A percentile compares a stretch with the other conserved stretches of the same genome.
These are phyloP conservation scores for Neurospora sp. DNA, from an alignment of 495 filamentous ascomycete species.

Conservation along the genomic window DNA sequence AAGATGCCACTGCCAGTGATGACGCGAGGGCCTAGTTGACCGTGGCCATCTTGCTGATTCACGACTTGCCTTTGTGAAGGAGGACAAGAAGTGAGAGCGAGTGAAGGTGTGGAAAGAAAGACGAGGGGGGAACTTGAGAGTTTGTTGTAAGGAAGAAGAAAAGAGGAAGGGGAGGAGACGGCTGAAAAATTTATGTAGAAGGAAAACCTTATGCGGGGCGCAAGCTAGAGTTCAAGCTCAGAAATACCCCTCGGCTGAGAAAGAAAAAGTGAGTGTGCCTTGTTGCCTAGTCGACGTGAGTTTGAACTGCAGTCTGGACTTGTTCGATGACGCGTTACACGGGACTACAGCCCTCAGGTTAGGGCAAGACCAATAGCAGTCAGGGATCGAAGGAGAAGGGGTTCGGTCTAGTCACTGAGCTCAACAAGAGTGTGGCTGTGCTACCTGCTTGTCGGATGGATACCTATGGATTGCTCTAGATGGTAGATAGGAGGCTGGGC, in stretches of 20 bases:
- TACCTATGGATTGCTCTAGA: background rate
- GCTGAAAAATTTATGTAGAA: background rate
- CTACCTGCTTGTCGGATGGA: background rate
- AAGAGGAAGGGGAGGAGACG: background rate
- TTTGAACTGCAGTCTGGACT: background rate
- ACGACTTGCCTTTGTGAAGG: background rate
- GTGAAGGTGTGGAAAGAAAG: background rate
- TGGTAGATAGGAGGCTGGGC: background rate
- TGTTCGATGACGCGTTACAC: background rate
- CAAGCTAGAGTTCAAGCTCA: background rate
- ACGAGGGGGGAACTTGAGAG: background rate
- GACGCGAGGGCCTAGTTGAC: too few species aligned
- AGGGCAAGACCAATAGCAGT: background rate
- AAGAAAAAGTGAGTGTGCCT: background rate
- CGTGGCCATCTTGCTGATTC: background rate
- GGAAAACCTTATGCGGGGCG: background rate
- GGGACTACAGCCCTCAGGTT: background rate
- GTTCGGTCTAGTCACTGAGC: background rate
- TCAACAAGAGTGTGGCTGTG: background rate
- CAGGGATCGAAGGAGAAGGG: background rate
- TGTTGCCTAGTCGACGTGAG: background rate
- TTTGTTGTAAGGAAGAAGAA: background rate
- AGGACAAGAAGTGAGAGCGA: background rate
- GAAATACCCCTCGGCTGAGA: background rate
- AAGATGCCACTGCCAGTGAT: conserved; percentile 24